Evolutionary conservation across 78 protist genomes (phyloP), one percentile per base, ranked within the genome.

Genomic region (Monosiga brevicollis): DNA sequence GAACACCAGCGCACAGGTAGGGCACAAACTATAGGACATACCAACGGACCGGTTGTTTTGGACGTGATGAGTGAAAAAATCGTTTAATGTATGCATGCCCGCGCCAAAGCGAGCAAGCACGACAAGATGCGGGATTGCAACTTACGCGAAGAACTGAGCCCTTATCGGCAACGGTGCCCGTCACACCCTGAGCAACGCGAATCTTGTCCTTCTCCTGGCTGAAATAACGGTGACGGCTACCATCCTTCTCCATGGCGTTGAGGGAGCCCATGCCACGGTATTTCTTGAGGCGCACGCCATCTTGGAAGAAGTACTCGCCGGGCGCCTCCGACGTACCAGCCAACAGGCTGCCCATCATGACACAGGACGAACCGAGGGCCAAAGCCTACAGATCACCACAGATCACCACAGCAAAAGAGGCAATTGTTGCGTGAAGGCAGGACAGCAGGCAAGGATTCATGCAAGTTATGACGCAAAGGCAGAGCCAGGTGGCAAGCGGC

Each of bases 291-390:
- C 96, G 89, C 72, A 86, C 82, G 41, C 96, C 96, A 82, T 93
- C 93, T 62, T 83, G 81, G 79, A 83, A 89, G 38, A 91, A 85
- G 86, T 89, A 90, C 62, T 92, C 93, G 25, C 97, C 97, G 26
- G 98, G 97, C 11, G 96, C 84, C 93, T 95, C 98, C 42, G 86
- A 94, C 42, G 97, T 93, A 36, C 97, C 97, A 34, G 99, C 99
- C 39, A 97, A 87, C 87, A 92, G 39, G 26, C 92, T 84, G 6
- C 99, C 99, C 94, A 97, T 91, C 99, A 97, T 97, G 36, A 95
- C 96, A 2, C 90, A 3, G 41, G 32, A 72, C 10, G 95, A n/a
- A n/a, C n/a, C n/a, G n/a, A n/a, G n/a, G n/a, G n/a, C n/a, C n/a
- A n/a, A n/a, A n/a, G n/a, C n/a, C n/a, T n/a, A n/a, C n/a, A n/a